A percentile compares a stretch with the other conserved stretches of the same genome.
Evolutionary conservation across 2,329 filamentous ascomycete genomes (phyloP).

Genomic region (Calonectria montana): DNA sequence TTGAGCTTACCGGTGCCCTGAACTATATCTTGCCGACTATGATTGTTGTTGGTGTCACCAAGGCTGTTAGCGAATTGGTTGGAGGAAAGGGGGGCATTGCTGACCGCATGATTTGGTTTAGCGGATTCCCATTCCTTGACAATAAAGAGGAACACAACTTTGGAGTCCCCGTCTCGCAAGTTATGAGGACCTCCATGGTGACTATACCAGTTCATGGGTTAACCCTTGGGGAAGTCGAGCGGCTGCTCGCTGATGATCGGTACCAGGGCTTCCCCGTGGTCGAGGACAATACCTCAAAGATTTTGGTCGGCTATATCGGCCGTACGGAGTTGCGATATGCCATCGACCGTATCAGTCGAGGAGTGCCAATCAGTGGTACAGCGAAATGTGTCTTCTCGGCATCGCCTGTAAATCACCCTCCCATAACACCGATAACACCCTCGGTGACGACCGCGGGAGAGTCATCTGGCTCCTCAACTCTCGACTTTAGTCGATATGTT

Average conservation of each 20-base stretch:
- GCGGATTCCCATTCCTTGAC: constrained; percentile 95
- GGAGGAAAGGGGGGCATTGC: constrained; percentile 97
- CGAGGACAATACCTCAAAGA: constrained; percentile 76
- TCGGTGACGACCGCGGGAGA: constrained; percentile 22
- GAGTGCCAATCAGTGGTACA: constrained; percentile 72
- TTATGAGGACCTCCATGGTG: constrained; percentile 84
- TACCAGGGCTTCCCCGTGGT: constrained; percentile 96
- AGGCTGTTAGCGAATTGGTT: constrained; percentile 89
- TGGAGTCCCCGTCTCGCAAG: constrained; percentile 89
- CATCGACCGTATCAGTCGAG: constrained; percentile 80
- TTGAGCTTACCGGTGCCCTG: constrained; percentile 95
- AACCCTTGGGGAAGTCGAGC: constrained; percentile 80
- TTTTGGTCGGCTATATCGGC: constrained; percentile 90
- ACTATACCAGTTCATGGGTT: constrained; percentile 80
- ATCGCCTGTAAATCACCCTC: constrained; percentile 45
- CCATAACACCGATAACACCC: constrained; percentile 49
- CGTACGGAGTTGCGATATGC: constrained; percentile 93
- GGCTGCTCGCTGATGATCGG: constrained; percentile 78
- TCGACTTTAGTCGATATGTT: constrained; percentile 90
- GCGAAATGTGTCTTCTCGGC: constrained; percentile 81
- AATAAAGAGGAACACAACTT: constrained; percentile 98
- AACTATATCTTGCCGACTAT: constrained; percentile 98
- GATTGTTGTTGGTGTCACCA: constrained; percentile 98
- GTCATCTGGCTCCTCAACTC: constrained; percentile 55
- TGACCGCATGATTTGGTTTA: constrained; percentile 99